phyloP scores from a whole-genome alignment of 495 filamentous ascomycete species.

The Friedmanniomyces simplex region DNA sequence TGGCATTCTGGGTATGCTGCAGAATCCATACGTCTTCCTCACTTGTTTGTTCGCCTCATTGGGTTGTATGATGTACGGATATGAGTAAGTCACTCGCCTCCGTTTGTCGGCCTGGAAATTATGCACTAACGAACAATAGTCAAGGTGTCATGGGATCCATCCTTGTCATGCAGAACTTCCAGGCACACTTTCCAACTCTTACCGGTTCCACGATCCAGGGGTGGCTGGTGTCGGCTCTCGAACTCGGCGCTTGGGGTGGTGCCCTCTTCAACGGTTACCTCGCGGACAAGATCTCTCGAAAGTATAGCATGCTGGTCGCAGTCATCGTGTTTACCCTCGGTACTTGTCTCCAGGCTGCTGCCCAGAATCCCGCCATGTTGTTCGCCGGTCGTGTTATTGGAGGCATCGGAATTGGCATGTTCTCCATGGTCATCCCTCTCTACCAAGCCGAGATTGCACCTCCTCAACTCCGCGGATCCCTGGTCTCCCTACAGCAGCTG shows the following conservation, averaged over 20 bases:
- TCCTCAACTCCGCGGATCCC: conserved; percentile 54
- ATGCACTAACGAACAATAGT: no score
- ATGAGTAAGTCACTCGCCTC: no score
- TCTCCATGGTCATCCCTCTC: conserved; percentile 54
- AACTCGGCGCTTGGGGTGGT: conserved; percentile 74
- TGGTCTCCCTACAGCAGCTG: conserved; percentile 69
- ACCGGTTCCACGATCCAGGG: no score
- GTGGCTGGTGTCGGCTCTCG: conserved; percentile 58
- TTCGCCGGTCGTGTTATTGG: conserved; percentile 59
- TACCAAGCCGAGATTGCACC: conserved; percentile 61
- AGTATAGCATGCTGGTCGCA: conserved; percentile 60
- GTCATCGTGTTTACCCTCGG: conserved; percentile 64
- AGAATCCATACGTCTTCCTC: no score
- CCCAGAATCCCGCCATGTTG: conserved; percentile 49
- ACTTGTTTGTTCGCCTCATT: no score
- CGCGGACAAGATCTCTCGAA: conserved; percentile 61
- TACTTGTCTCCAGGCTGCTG: conserved; percentile 56
- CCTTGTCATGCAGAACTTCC: no score
- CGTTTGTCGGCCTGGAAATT: no score
- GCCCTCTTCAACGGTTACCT: conserved; percentile 65
- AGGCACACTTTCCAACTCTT: no score
- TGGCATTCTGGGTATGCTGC: no score
- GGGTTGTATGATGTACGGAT: no score
- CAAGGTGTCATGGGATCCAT: no score
- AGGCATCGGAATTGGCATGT: conserved; percentile 57